Evolutionary conservation across 2,329 filamentous ascomycete species (phyloP).

Genomic region (Exophiala dermatitidis): DNA sequence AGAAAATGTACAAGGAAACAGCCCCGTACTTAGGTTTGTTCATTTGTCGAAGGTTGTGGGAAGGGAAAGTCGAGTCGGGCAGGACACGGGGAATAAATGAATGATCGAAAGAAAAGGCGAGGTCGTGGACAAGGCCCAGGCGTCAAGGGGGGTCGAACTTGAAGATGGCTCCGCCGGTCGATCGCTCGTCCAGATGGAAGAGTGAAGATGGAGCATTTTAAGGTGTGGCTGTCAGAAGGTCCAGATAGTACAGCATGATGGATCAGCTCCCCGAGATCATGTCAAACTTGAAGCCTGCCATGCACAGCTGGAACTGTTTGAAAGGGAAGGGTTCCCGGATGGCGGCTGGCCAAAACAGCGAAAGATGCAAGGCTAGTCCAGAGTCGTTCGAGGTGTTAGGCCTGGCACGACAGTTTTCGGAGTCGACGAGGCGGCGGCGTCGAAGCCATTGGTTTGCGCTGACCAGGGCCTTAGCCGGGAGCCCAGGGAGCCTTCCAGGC

Average conservation of each 20-base stretch:
- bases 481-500: not conserved
- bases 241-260: not conserved
- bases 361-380: not conserved
- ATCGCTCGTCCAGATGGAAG: not conserved
- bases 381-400: not conserved
- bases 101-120: slow-evolving; percentile 13
- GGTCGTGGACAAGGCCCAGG: slow-evolving; percentile 14
- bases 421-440: not conserved
- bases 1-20: not conserved
- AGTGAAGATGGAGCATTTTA: not conserved
- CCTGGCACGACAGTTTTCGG: not conserved
- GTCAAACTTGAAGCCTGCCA: not conserved
- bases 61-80: slow-evolving; percentile 11
- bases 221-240: slow-evolving; percentile 5
- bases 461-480: not conserved
- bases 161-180: slow-evolving; percentile 2
- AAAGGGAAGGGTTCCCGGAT: too few species aligned
- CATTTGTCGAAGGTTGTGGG: not conserved
- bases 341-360: not conserved
- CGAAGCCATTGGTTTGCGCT: not conserved
- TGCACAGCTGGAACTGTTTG: too few species aligned
- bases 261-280: slow-evolving; percentile 4
- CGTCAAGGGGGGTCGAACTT: not conserved
- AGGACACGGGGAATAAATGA: slow-evolving; percentile 9
- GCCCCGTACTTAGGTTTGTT: not conserved